A percentile compares a stretch with the other conserved stretches of the same genome.
phyloP scores from a whole-genome alignment of 1,284 basidiomycete genomes.

The Cystobasidium slooffiae region DNA sequence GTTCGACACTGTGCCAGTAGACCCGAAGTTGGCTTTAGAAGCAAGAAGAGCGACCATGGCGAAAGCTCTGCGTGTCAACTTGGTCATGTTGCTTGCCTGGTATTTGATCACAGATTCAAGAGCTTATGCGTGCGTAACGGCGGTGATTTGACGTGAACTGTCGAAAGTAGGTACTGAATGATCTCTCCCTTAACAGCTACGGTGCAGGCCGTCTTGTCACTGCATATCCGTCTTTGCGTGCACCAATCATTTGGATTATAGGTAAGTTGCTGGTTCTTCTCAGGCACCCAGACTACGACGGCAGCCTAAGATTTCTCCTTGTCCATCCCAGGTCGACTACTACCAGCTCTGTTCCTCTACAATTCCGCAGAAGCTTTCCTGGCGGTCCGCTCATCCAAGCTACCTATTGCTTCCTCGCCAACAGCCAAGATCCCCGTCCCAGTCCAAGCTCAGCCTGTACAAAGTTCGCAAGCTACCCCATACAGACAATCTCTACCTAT shows the following conservation, averaged over 20 bases:
- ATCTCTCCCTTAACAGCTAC: neutral
- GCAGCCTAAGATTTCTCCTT: too few relatives aligned
- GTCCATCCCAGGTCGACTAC: constrained; percentile 14
- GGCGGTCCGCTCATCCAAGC: constrained; percentile 8
- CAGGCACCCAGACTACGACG: too few relatives aligned
- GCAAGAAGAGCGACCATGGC: constrained; percentile 28
- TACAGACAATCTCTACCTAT: constrained; percentile 15
- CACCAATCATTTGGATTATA: constrained; percentile 27
- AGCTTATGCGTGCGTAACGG: constrained; percentile 28
- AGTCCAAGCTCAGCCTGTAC: constrained; percentile 13
- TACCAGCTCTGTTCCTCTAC: constrained; percentile 27
- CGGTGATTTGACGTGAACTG: neutral
- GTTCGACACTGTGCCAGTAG: constrained; percentile 20
- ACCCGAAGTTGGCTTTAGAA: constrained; percentile 27
- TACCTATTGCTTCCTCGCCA: neutral
- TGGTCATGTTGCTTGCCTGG: constrained; percentile 40
- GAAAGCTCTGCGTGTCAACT: constrained; percentile 31
- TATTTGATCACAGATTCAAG: constrained; percentile 39
- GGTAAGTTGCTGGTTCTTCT: constrained; percentile 10
- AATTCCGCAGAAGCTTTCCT: constrained; percentile 34
- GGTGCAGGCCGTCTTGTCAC: constrained; percentile 11
- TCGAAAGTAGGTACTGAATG: neutral
- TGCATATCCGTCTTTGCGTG: constrained; percentile 1
- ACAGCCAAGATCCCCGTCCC: constrained; percentile 12
- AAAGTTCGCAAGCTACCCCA: neutral